Base-by-base conservation (phyloP, 2,329 filamentous ascomycete genomes). In the Gyromitra esculenta region DNA sequence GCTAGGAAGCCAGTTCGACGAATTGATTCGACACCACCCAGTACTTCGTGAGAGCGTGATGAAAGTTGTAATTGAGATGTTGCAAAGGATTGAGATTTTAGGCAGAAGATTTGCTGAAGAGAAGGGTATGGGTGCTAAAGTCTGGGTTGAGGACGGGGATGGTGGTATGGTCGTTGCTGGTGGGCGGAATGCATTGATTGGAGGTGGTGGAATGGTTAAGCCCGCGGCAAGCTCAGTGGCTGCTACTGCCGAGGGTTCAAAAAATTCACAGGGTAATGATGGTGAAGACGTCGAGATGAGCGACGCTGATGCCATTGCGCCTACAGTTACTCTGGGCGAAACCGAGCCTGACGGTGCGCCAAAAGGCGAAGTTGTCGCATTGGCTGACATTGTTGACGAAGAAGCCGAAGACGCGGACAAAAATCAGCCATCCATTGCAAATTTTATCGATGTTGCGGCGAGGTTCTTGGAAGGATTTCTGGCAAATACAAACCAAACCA, bases 21-120 rank as follows among this genome's bases (percentile, higher is more conserved):
- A 99, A 83, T 87, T 99, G 75, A 92, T 95, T 67, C 90, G 96
- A 52, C 96, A 99, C 82, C 96, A 99, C 81, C 96, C 96, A 0
- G 87, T 89, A 25, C 85, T 99, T 57, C 92, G 94, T 79, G 88
- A 88, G 8, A 88, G 91, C 1, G 96, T 99, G 75, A 89, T 95
- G 78, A 91, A 92, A 78, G 91, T 93, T n/a, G 90, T 97, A 15
- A 88, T 96, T 75, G 90, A 94, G 78, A 97, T 98, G 93, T 89
- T 97, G 76, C 91, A 91, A 43, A 89, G 93, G 68, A 91, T 99
- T 45, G 89, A 90, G 52, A 87, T 91, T 79, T 85, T 97, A 31
- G 93, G 91, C 79, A 88, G 89, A 65, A 86, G 87, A 54, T 92
- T 93, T 82, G 91, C 93, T 1, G 87, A 87, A 81, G 87, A 88